These are phyloP conservation scores for Aristolochia californica DNA, from an alignment of 164 flowering plant genomes.

Conservation along the genomic window DNA sequence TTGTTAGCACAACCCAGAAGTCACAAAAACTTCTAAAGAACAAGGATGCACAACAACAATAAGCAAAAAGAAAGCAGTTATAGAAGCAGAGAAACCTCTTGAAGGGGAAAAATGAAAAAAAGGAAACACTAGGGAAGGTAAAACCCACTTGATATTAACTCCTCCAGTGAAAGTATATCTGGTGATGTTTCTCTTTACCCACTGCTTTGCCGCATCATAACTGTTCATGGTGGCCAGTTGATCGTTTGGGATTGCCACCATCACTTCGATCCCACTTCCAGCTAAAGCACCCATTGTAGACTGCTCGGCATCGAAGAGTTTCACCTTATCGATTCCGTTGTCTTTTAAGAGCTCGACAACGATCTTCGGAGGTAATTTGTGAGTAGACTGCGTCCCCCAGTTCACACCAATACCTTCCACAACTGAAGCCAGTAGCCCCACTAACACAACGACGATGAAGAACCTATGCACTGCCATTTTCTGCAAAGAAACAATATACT, in stretches of 20 bases:
- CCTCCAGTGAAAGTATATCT: conserved; percentile 1
- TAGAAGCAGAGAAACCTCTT: neutral
- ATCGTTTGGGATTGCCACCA: conserved; percentile 37
- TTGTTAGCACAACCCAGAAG: too few relatives aligned
- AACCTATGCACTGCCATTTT: conserved; percentile 6
- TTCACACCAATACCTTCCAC: conserved; percentile 47
- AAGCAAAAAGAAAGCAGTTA: too few relatives aligned
- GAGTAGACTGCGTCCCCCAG: conserved; percentile 57
- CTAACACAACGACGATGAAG: conserved; percentile 3
- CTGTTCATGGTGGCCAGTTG: neutral
- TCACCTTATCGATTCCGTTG: conserved; percentile 28
- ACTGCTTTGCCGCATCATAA: conserved; percentile 1
- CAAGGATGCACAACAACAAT: too few relatives aligned
- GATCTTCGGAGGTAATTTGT: conserved; percentile 29
- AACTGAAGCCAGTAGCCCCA: conserved; percentile 7
- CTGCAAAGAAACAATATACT: neutral
- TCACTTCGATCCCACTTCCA: conserved; percentile 41
- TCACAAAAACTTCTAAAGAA: too few relatives aligned
- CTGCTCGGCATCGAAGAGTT: conserved; percentile 8
- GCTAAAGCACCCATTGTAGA: conserved; percentile 21
- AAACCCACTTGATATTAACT: conserved; percentile 9
- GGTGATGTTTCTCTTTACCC: conserved; percentile 16
- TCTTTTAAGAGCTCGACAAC: conserved; percentile 45
- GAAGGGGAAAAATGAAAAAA: neutral
- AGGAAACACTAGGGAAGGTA: neutral